Evolutionary conservation across 805 yeast species (phyloP).

Genomic region (Hanseniaspora guilliermondii): DNA sequence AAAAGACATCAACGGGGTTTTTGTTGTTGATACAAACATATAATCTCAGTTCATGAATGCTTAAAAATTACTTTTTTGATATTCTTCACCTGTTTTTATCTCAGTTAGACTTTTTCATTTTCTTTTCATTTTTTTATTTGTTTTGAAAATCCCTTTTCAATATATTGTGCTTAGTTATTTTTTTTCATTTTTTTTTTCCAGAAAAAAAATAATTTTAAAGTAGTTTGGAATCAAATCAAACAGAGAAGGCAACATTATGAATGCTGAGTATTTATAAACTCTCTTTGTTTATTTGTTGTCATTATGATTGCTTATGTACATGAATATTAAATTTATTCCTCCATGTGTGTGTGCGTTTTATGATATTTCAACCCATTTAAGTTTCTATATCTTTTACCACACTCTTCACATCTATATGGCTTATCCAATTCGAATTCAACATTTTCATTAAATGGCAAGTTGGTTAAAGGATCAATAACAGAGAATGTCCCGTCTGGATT

Average conservation of each 20-base stretch:
- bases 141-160: too few relatives aligned
- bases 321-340: neutral
- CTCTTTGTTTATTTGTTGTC: neutral
- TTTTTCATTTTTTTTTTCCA: too few relatives aligned
- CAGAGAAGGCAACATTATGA: too few relatives aligned
- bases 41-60: neutral
- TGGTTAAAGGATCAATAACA: slow-evolving; percentile 81
- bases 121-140: too few relatives aligned
- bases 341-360: slow-evolving; percentile 88
- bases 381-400: slow-evolving; percentile 94
- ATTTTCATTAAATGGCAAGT: slow-evolving; percentile 84
- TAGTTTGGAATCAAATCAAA: too few relatives aligned
- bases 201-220: too few relatives aligned
- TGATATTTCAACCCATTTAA: slow-evolving; percentile 93
- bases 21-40: neutral
- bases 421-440: slow-evolving; percentile 93
- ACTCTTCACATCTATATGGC: slow-evolving; percentile 95
- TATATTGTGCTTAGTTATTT: too few relatives aligned
- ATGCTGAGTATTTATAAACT: too few relatives aligned
- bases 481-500: slow-evolving; percentile 89
- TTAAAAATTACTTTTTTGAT: neutral
- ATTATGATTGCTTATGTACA: neutral
- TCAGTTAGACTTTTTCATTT: too few relatives aligned
- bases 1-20: neutral
- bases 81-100: neutral